Conservation (phyloP, 2,329 filamentous ascomycete genomes). For the Thelonectria discophora region DNA sequence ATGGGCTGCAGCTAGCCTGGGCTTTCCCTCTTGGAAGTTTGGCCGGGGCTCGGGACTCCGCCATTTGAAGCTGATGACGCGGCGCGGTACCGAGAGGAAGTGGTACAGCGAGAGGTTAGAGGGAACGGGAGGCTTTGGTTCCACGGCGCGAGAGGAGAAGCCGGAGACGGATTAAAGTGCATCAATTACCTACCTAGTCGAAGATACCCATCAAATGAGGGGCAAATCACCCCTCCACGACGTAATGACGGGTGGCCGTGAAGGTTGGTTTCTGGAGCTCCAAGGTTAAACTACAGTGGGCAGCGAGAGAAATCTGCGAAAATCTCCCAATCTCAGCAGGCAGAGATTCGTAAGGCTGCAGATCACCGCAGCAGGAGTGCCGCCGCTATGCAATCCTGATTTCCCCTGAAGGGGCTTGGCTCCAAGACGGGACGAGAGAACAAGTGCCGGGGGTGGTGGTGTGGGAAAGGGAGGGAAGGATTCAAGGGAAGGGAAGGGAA, state of each 20-base stretch:
- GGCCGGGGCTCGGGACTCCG: not conserved
- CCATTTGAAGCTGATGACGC: constrained; percentile 10
- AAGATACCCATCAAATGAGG: no score
- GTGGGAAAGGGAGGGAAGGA: no score
- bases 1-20: constrained; percentile 29
- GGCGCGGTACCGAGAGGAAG: not conserved
- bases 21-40: constrained; percentile 14
- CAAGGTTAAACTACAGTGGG: not conserved
- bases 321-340: not conserved
- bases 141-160: not conserved
- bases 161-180: not conserved
- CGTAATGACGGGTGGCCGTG: constrained; percentile 12
- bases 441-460: constrained; percentile 20
- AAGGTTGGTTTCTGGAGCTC: not conserved
- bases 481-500: no score
- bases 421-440: constrained; percentile 5
- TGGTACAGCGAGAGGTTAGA: not conserved
- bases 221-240: not conserved
- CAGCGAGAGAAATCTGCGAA: not conserved
- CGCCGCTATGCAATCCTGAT: constrained; percentile 1
- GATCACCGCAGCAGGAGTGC: constrained; percentile 25
- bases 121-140: not conserved
- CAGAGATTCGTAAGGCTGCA: constrained; percentile 34
- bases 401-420: constrained; percentile 17
- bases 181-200: no score